phyloP scores from a whole-genome alignment of 345 rosid genomes.

The Camelina neglecta region DNA sequence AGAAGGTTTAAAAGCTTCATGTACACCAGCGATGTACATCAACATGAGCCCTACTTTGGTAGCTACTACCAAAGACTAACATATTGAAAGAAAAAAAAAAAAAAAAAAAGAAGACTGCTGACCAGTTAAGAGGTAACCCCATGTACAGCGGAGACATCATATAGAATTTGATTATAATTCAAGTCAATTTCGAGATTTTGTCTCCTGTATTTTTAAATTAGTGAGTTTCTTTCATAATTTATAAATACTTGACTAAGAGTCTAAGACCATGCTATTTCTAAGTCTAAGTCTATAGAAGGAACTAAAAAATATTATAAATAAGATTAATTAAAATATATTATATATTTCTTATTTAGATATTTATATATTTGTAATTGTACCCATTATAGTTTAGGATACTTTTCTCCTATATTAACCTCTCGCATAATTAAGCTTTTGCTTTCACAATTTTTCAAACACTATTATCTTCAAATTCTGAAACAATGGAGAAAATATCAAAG shows the following conservation, averaged over 20 bases:
- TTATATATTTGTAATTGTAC: too few species aligned
- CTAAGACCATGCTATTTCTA: too few species aligned
- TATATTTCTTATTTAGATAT: too few species aligned
- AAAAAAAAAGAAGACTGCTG: too few species aligned
- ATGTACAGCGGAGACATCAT: too few species aligned
- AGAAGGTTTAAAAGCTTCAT: slow-evolving; percentile 29
- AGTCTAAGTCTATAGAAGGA: too few species aligned
- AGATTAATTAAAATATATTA: too few species aligned
- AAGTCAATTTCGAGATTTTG: background rate
- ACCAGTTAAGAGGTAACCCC: too few species aligned
- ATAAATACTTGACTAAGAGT: too few species aligned
- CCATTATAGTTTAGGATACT: too few species aligned
- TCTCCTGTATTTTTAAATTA: background rate
- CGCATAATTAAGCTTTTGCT: background rate
- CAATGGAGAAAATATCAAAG: background rate
- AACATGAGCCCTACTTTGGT: slow-evolving; percentile 9
- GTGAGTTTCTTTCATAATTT: background rate
- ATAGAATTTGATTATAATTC: background rate
- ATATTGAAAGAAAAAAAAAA: background rate
- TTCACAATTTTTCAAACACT: background rate
- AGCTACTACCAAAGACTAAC: slow-evolving; percentile 17
- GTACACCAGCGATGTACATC: slow-evolving; percentile 38
- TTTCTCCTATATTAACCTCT: background rate
- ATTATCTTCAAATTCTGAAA: background rate
- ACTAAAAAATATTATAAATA: too few species aligned